Evolutionary conservation across 2,329 filamentous ascomycete genomes (phyloP).

Genomic region (Colletotrichum somersetense): DNA sequence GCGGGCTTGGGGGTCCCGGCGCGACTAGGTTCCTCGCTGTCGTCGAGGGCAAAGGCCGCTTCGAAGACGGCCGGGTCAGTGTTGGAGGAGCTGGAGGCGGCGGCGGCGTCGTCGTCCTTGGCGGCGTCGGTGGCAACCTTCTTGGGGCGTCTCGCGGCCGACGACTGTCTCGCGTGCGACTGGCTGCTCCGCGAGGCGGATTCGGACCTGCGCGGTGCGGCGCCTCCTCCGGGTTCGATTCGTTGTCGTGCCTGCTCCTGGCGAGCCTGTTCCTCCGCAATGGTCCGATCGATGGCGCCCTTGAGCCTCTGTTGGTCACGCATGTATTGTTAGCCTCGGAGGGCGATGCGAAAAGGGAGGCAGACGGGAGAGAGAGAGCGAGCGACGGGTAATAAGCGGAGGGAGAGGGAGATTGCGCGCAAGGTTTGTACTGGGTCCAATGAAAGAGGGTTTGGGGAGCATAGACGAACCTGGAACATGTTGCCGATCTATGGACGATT

Average conservation of each 20-base stretch:
- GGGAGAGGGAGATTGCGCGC: background rate
- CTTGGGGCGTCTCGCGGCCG: constrained; percentile 51
- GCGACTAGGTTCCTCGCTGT: constrained; percentile 78
- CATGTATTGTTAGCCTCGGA: constrained; percentile 11
- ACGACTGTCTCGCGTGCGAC: constrained; percentile 44
- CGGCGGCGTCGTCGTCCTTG: constrained; percentile 54
- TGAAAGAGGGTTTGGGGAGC: constrained; percentile 25
- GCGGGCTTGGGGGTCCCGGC: constrained; percentile 67
- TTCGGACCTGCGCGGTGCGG: constrained; percentile 48
- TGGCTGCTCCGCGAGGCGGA: constrained; percentile 47
- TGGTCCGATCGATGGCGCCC: constrained; percentile 86
- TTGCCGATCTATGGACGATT: constrained; percentile 41
- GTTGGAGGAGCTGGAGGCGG: constrained; percentile 62
- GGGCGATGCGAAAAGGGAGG: background rate
- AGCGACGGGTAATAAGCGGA: background rate
- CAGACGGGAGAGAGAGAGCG: background rate
- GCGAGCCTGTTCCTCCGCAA: constrained; percentile 91
- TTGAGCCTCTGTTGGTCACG: constrained; percentile 74
- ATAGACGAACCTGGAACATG: constrained; percentile 47
- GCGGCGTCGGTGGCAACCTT: constrained; percentile 49
- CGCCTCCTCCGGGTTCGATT: constrained; percentile 27
- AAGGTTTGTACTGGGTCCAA: background rate
- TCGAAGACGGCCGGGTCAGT: constrained; percentile 92
- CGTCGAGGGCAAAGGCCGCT: constrained; percentile 86
- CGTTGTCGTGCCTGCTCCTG: constrained; percentile 62